These are phyloP conservation scores for Durusdinium trenchii DNA, from an alignment of 73 alveolate genomes.

Conservation along the genomic window DNA sequence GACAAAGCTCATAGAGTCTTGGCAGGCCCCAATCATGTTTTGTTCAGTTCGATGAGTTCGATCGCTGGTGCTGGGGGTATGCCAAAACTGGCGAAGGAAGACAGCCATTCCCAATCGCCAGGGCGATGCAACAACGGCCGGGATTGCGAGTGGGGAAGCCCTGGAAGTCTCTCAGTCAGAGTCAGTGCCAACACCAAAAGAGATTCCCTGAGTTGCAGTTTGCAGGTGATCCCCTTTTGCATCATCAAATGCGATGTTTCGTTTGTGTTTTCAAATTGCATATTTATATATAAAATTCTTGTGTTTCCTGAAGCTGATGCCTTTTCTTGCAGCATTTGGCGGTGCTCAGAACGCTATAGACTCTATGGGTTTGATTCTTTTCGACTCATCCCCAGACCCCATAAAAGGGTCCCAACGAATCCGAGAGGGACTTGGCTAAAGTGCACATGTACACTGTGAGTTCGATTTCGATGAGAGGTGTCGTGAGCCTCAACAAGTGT, in stretches of 20 bases:
- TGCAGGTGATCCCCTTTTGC: neutral
- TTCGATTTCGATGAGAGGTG: neutral
- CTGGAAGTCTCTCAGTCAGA: neutral
- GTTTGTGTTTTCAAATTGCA: too few species aligned
- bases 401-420: too few species aligned
- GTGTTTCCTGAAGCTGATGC: too few species aligned
- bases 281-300: too few species aligned
- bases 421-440: too few species aligned
- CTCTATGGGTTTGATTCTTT: too few species aligned
- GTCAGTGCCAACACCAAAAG: neutral
- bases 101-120: neutral
- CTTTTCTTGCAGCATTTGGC: too few species aligned
- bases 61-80: neutral
- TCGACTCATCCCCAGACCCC: too few species aligned
- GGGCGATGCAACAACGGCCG: constrained; percentile 95
- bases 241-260: neutral
- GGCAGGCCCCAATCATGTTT: too few species aligned
- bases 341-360: too few species aligned
- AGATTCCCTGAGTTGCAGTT: neutral
- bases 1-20: too few species aligned
- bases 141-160: constrained; percentile 58
- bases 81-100: neutral
- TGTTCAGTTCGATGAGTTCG: neutral
- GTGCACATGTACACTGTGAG: too few species aligned
- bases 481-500: neutral